Conservation (phyloP, 371 early-diverging fungal genomes). For the Choanephora cucurbitarum region DNA sequence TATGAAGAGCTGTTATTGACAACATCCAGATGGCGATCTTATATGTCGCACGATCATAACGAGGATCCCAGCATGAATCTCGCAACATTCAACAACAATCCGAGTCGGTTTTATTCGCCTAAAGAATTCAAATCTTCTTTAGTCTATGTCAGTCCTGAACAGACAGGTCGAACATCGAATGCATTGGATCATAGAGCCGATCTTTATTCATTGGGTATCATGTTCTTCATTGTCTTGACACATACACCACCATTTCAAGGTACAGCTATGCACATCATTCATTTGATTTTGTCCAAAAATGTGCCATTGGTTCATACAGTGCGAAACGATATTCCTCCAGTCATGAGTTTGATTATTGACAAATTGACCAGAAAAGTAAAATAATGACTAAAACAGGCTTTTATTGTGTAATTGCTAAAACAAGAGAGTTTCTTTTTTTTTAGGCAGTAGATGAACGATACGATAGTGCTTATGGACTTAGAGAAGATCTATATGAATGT, state of each 20-base stretch:
- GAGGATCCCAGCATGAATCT: background rate
- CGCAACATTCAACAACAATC: background rate
- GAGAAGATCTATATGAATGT: slow-evolving; percentile 55
- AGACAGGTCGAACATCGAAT: slow-evolving; percentile 60
- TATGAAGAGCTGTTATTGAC: slow-evolving; percentile 46
- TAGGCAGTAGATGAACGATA: slow-evolving; percentile 61
- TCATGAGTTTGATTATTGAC: slow-evolving; percentile 55
- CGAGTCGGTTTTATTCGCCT: slow-evolving; percentile 21
- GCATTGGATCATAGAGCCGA: slow-evolving; percentile 60
- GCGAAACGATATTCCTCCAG: slow-evolving; percentile 52
- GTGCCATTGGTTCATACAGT: slow-evolving; percentile 50
- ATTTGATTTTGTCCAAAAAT: slow-evolving; percentile 51
- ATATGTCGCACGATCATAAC: slow-evolving; percentile 11
- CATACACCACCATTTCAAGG: slow-evolving; percentile 50
- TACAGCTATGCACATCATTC: slow-evolving; percentile 55
- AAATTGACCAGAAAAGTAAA: slow-evolving; percentile 59
- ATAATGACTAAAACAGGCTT: background rate
- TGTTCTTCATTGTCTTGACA: slow-evolving; percentile 53
- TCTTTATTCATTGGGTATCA: slow-evolving; percentile 56
- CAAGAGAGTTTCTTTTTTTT: background rate
- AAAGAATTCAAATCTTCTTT: slow-evolving; percentile 39
- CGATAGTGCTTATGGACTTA: slow-evolving; percentile 56
- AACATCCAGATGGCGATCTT: slow-evolving; percentile 35
- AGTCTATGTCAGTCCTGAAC: slow-evolving; percentile 50
- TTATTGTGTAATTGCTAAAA: background rate